Percentiles rank a stretch among this genome's conserved stretches.
Evolutionary conservation across 164 flowering plant genomes (phyloP).

Genomic region (Annona squamosa): DNA sequence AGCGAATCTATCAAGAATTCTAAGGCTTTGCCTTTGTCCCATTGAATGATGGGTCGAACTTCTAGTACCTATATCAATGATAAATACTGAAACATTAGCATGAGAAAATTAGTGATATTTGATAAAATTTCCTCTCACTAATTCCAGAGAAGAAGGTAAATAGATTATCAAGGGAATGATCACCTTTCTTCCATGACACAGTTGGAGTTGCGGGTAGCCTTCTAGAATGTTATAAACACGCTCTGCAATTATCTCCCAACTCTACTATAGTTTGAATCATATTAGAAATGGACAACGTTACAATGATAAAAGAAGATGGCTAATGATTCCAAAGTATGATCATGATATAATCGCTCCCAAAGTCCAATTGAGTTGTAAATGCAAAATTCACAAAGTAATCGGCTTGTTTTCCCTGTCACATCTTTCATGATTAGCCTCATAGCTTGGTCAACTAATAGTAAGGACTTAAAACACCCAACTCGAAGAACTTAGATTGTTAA

Average conservation of each 20-base stretch:
- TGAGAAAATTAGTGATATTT: neutral
- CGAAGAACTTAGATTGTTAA: neutral
- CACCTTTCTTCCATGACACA: constrained; percentile 14
- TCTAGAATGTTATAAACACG: constrained; percentile 6
- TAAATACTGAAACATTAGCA: constrained; percentile 3
- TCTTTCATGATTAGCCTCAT: too few relatives aligned
- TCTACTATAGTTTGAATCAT: neutral
- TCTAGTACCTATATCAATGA: constrained; percentile 16
- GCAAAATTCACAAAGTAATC: too few relatives aligned
- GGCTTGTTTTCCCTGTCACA: too few relatives aligned
- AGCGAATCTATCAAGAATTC: constrained; percentile 16
- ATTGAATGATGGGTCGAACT: constrained; percentile 12
- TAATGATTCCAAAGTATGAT: too few relatives aligned
- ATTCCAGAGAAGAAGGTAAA: neutral
- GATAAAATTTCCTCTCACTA: neutral
- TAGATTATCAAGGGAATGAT: neutral
- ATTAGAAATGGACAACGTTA: too few relatives aligned
- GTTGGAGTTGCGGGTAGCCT: constrained; percentile 7
- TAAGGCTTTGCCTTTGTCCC: constrained; percentile 18
- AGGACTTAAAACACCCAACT: neutral
- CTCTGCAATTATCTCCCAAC: constrained; percentile 10
- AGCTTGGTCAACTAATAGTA: neutral
- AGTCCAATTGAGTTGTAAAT: too few relatives aligned
- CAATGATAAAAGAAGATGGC: too few relatives aligned
- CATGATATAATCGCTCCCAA: too few relatives aligned